Evolutionary conservation across 805 yeast species (phyloP).

Genomic region (Wickerhamia fluorescens): DNA sequence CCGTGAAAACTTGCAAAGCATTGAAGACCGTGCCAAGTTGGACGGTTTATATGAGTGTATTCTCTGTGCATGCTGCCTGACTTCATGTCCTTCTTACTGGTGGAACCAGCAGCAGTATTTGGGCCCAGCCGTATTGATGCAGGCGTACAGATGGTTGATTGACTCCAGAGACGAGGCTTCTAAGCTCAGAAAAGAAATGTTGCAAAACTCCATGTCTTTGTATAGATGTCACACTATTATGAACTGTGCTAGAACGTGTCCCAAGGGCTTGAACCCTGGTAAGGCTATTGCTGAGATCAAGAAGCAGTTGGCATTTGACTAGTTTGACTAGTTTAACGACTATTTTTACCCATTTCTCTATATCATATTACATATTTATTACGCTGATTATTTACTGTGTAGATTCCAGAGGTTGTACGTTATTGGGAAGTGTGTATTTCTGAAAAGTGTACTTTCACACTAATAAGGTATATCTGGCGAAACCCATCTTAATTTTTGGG

Average conservation of each 20-base stretch:
- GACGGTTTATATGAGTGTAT: slow-evolving; percentile 98
- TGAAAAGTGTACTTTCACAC: too few species aligned
- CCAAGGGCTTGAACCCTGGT: slow-evolving; percentile 98
- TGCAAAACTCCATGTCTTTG: slow-evolving; percentile 94
- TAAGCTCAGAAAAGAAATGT: slow-evolving; percentile 71
- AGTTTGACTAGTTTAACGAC: slow-evolving; percentile 12
- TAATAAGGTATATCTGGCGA: too few species aligned
- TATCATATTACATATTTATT: too few species aligned
- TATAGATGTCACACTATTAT: slow-evolving; percentile 99
- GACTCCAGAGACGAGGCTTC: slow-evolving; percentile 95
- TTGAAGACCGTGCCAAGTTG: slow-evolving; percentile 89
- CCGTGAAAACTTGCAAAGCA: slow-evolving; percentile 83
- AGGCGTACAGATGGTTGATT: slow-evolving; percentile 97
- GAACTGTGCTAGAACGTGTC: slow-evolving; percentile 98
- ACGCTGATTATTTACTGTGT: too few species aligned
- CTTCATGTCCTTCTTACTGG: slow-evolving; percentile 99
- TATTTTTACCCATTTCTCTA: slow-evolving; percentile 1
- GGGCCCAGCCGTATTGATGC: slow-evolving; percentile 99
- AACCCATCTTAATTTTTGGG: too few species aligned
- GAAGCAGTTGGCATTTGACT: slow-evolving; percentile 81
- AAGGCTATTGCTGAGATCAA: slow-evolving; percentile 94
- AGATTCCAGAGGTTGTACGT: too few species aligned
- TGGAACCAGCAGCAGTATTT: slow-evolving; percentile 99
- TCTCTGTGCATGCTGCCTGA: slow-evolving; percentile 97
- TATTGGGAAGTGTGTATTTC: too few species aligned